Base-by-base conservation (phyloP, 139 green algal species). In the Chlamydomonas sp. region DNA sequence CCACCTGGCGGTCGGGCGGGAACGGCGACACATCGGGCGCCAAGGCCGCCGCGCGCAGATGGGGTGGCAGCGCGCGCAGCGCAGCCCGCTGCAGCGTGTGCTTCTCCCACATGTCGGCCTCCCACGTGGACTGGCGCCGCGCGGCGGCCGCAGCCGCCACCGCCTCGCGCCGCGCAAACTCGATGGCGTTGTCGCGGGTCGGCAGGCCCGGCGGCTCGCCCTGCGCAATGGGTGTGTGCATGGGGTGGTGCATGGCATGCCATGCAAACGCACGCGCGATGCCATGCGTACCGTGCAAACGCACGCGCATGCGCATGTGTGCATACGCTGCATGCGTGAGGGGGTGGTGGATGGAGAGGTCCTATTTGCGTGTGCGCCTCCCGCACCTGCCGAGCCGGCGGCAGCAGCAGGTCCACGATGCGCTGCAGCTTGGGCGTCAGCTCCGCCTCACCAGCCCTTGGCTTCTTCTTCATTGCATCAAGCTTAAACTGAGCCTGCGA, bases 61-160 rank as follows among this genome's bases (percentile, higher is more conserved):
- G 47, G 16, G 47, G n/a, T 26, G 72, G 64, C 30, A 77, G 50
- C 0, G 72, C 72, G 5, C 35, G 59, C 3, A 77, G n/a, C 1
- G 72, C 72, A 0, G 50, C 64, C 36, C 34, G 22, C 54, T 72
- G 72, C 36, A 77, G 72, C 29, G 62, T 39, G 37, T 62, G 48
- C 72, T 77, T 77, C 16, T 64, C 35, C 3, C 0, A 20, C 72
- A 77, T 69, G 50, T 73, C 63, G 30, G 59, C 26, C 3, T 26
- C 13, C 65, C 64, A 73, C 2, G 54, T 65, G 8, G 35, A n/a
- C 28, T 22, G 29, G 20, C 38, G 67, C 63, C 0, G 31, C 30
- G 10, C n/a, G 20, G 3, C 6, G 35, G 29, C 8, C 2, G 1
- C 28, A 16, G 6, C 43, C 3, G 34, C 62, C 22, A 26, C 13